A percentile compares a stretch with the other conserved stretches of the same genome.
Evolutionary conservation across 192 early-diverging fungal genomes (phyloP).

Genomic region (Kappamyces sp.): DNA sequence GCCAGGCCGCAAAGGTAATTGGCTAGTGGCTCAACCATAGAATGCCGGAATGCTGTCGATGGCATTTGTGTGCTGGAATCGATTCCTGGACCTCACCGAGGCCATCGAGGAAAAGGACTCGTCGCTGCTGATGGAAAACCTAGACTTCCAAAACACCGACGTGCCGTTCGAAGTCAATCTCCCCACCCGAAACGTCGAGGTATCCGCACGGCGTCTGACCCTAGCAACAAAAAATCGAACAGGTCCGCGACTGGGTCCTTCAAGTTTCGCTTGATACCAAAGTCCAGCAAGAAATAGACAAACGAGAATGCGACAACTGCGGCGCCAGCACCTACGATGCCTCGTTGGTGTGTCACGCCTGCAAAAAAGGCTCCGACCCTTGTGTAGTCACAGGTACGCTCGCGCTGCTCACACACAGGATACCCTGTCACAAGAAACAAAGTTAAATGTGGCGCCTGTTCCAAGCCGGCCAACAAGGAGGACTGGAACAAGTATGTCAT

Average conservation of each 20-base stretch:
- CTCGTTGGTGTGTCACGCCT: slow-evolving; percentile 41
- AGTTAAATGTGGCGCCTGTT: slow-evolving; percentile 45
- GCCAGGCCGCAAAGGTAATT: slow-evolving; percentile 44
- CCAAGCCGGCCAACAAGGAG: slow-evolving; percentile 51
- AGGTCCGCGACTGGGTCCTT: slow-evolving; percentile 60
- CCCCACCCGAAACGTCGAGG: slow-evolving; percentile 16
- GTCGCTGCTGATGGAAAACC: slow-evolving; percentile 43
- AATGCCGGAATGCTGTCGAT: slow-evolving; percentile 50
- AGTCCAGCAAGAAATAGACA: slow-evolving; percentile 52
- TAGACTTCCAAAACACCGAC: slow-evolving; percentile 55
- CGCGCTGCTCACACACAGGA: slow-evolving; percentile 23
- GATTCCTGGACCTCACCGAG: slow-evolving; percentile 53
- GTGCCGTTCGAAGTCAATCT: slow-evolving; percentile 53
- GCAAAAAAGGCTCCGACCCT: slow-evolving; percentile 36
- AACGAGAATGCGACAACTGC: slow-evolving; percentile 53
- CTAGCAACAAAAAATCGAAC: slow-evolving; percentile 49
- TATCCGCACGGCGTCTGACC: not conserved
- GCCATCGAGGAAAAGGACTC: slow-evolving; percentile 58
- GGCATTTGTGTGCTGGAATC: slow-evolving; percentile 63
- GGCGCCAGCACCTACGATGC: slow-evolving; percentile 50
- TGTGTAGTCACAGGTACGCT: slow-evolving; percentile 56
- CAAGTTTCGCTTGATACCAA: slow-evolving; percentile 58
- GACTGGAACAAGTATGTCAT: slow-evolving; percentile 64
- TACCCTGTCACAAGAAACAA: slow-evolving; percentile 50
- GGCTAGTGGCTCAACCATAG: slow-evolving; percentile 22